phyloP scores from a whole-genome alignment of 352 stramenopile species.

The Globisporangium solare region DNA sequence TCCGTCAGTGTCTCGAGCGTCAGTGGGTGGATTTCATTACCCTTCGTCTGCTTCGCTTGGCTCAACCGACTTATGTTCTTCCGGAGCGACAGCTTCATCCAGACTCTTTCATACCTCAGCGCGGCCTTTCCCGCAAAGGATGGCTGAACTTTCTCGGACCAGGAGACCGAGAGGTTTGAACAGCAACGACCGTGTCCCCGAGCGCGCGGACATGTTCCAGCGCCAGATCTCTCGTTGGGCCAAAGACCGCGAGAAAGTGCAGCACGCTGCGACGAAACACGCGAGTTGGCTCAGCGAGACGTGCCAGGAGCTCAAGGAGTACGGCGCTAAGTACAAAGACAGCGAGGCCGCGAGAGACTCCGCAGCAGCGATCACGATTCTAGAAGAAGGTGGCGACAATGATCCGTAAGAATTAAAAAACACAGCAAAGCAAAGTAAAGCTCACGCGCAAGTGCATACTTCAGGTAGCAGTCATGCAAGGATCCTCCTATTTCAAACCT shows the following conservation, averaged over 20 bases:
- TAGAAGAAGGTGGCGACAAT: constrained; percentile 8
- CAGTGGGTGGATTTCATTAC: constrained; percentile 1
- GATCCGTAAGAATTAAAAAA: not conserved
- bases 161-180: constrained; percentile 2
- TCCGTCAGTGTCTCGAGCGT: not conserved
- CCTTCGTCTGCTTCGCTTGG: not conserved
- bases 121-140: constrained; percentile 12
- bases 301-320: constrained; percentile 60
- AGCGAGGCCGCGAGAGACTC: constrained; percentile 14
- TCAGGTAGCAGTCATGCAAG: not conserved
- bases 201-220: constrained; percentile 29
- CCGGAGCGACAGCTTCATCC: not conserved
- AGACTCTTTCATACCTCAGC: constrained; percentile 4
- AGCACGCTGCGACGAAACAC: constrained; percentile 54
- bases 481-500: not conserved
- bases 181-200: constrained; percentile 14
- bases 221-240: constrained; percentile 62
- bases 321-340: constrained; percentile 41
- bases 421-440: not conserved
- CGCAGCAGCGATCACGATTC: constrained; percentile 13
- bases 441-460: not conserved
- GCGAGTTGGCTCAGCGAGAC: constrained; percentile 55
- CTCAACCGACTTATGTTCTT: constrained; percentile 4
- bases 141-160: constrained; percentile 10
- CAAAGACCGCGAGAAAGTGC: constrained; percentile 48